Base-by-base conservation (phyloP, 163 green algal genomes). In the Trebouxiophyceae sp. region DNA sequence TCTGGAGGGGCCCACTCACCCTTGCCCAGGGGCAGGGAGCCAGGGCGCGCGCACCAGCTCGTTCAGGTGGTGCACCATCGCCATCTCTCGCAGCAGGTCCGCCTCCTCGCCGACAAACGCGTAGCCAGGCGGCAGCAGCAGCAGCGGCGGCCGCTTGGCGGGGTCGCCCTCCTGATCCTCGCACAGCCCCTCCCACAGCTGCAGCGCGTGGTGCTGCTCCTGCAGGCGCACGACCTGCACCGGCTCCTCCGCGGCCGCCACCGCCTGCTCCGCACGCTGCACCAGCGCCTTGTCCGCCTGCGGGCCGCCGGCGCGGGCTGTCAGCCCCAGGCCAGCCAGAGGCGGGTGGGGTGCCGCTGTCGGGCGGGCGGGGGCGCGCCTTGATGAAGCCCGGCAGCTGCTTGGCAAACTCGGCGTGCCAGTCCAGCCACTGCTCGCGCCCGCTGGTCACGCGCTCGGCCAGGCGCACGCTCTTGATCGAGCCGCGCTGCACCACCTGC, bases 91-190 rank as follows among this genome's bases (percentile, higher is more conserved):
- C 32, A 69, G 33, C 29, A 50, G 7, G 20, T 26, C 33, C 3
- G 62, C 29, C 30, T 39, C 22, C 23, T 26, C 5, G 33, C 63
- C 63, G 19, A 57, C 7, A 0, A 63, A 30, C 26, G 4, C 32
- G 54, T 69, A 69, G 16, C 31, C 63, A 19, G 24, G 22, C 5
- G 63, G 63, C 54, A 69, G 54, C 54, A 69, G 54, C 33, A 69
- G 63, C 54, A 69, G 54, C 33, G 54, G 63, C 26, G 31, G 24
- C 2, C 63, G 24, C 26, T 39, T 5, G 5, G 8, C 34, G 33
- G 34, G 6, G 62, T 54, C 54, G 19, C 23, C 29, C n/a, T n/a
- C n/a, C 34, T 57, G 28, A 33, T 57, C 54, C 26, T 30, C 24
- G 34, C 63, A 69, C n/a, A 63, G 16, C 12, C 3, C 54, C 54